Percentiles rank a stretch among this genome's conserved stretches.
These are phyloP conservation scores for Theobroma grandiflorum DNA, from an alignment of 441 rosid species.

Conservation along the genomic window DNA sequence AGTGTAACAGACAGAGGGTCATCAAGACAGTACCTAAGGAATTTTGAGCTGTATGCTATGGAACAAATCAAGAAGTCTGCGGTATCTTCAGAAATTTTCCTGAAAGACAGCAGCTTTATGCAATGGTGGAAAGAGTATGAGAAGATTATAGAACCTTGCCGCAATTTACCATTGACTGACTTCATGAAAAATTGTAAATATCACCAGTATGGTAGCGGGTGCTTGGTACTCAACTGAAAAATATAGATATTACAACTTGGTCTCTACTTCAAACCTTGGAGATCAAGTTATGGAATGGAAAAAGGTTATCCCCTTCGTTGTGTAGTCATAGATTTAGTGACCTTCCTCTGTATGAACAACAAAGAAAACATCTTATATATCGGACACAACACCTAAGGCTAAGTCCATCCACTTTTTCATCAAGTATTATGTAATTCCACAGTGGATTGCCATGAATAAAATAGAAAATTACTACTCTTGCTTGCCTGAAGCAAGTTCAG, in stretches of 20 bases:
- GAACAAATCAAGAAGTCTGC: constrained; percentile 42
- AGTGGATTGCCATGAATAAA: not conserved
- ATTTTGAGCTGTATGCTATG: constrained; percentile 55
- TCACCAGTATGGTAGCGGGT: constrained; percentile 37
- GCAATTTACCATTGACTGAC: constrained; percentile 34
- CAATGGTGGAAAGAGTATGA: constrained; percentile 67
- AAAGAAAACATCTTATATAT: no score
- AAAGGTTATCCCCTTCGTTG: no score
- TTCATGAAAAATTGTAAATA: constrained; percentile 46
- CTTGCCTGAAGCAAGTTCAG: not conserved
- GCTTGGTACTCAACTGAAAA: not conserved
- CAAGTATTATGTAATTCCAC: not conserved
- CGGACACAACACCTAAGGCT: not conserved
- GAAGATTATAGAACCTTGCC: constrained; percentile 27
- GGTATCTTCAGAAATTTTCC: constrained; percentile 75
- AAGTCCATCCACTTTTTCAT: not conserved
- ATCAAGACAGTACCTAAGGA: constrained; percentile 18
- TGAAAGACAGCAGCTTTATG: constrained; percentile 65
- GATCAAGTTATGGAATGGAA: no score
- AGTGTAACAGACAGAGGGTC: constrained; percentile 15
- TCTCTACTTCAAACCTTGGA: no score
- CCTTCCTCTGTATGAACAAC: no score
- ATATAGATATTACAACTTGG: not conserved
- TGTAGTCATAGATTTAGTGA: no score
- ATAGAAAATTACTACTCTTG: not conserved